Conservation (phyloP, 495 filamentous ascomycete species). For the Aspergillus conjunctus region DNA sequence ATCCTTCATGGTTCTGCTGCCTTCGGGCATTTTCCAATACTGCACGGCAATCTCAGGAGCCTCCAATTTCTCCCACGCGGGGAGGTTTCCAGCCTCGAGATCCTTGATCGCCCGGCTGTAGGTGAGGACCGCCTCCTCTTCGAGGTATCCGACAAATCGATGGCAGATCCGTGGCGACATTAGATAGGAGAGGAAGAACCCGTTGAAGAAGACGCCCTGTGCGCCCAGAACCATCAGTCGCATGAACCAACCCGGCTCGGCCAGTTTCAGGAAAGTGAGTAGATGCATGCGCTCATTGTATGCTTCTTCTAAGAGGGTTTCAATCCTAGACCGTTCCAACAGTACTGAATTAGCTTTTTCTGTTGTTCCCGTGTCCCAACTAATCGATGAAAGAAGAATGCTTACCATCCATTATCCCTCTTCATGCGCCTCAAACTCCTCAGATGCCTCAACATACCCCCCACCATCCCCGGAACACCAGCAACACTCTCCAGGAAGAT, state of each 20-base stretch:
- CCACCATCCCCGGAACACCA: conserved; percentile 96
- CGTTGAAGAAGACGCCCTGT: conserved; percentile 91
- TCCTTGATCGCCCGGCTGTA: conserved; percentile 87
- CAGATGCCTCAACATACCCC: conserved; percentile 88
- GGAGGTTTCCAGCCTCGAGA: conserved; percentile 79
- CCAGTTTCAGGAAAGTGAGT: conserved; percentile 90
- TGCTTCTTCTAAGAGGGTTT: conserved; percentile 89
- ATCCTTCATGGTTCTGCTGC: conserved; percentile 78
- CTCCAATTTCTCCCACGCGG: conserved; percentile 75
- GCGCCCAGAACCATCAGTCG: conserved; percentile 80
- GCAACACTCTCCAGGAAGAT: conserved; percentile 95
- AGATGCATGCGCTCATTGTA: conserved; percentile 98
- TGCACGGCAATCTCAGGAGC: conserved; percentile 85
- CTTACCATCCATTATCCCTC: conserved; percentile 89
- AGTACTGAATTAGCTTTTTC: neutral
- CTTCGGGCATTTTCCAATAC: conserved; percentile 95
- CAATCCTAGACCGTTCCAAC: conserved; percentile 59
- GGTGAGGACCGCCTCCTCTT: conserved; percentile 95
- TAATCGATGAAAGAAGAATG: neutral
- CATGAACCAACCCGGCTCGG: conserved; percentile 89
- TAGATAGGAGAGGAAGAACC: conserved; percentile 86
- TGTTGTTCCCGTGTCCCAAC: neutral
- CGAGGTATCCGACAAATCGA: conserved; percentile 94
- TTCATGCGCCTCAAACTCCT: conserved; percentile 80
- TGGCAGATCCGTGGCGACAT: conserved; percentile 88